Base-by-base conservation (phyloP, 306 rosid species). In the Carpinus viminea region DNA sequence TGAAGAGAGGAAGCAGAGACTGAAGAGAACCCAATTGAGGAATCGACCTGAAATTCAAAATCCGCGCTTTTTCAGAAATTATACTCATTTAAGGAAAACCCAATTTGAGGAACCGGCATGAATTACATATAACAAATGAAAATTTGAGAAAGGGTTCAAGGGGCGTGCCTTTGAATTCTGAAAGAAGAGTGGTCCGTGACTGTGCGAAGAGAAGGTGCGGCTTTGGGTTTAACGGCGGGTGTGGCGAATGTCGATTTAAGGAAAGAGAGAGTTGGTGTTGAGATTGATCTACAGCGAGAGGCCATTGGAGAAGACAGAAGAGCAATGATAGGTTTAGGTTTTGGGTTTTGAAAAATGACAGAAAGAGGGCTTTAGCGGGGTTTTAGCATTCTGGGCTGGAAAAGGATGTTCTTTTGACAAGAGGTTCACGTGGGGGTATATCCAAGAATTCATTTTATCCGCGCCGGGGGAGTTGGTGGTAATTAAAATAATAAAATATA, bases 1-100 rank as follows among this genome's bases (percentile, higher is more conserved):
- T 82, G 86, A 91, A 89, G 38, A 94, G 84, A 11, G 98, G 98
- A 84, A 92, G 93, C 79, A 92, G 70, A 36, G 98, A 95, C 68
- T 90, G 93, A 73, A 89, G 77, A 74, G 89, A 84, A 80, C 91
- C 97, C 43, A 92, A 84, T 52, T 54, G 91, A 57, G 85, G 83
- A 79, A 86, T 43, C 47, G 85, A 68, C 86, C 98, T 90, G 92
- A 62, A 79, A 54, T 62, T 31, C 52, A 75, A 68, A 73, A 36
- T 77, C 68, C 8, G 9, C 34, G 1, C 10, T 26, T 28, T 21
- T 16, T 12, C 1, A 51, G 20, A 69, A 55, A 4, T 18, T 1
- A 26, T 3, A 0, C 15, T 13, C 13, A 70, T 48, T 16, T 2
- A 48, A 72, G 0, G 18, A 50, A 48, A 47, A 50, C 50, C 45